Conservation (phyloP, 202 grass and related monocot genomes). For the Setaria italica region DNA sequence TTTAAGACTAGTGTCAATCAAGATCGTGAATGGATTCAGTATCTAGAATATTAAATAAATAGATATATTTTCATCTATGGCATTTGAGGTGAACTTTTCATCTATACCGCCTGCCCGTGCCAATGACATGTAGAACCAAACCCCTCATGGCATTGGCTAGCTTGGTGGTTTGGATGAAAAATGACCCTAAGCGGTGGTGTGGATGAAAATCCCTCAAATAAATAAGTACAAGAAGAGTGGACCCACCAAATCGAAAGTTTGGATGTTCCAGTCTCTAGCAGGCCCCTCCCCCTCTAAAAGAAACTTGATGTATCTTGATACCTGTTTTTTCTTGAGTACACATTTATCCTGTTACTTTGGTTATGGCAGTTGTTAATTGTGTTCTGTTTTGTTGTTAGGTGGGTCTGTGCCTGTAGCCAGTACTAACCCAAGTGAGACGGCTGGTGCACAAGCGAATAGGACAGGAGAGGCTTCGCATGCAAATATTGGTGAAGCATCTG, state of each 20-base stretch:
- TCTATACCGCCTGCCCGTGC: not conserved
- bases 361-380: slow-evolving; percentile 48
- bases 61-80: not conserved
- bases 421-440: slow-evolving; percentile 59
- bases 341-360: slow-evolving; percentile 37
- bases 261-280: not conserved
- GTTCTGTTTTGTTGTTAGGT: slow-evolving; percentile 66
- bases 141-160: not conserved
- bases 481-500: slow-evolving; percentile 61
- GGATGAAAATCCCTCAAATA: not conserved
- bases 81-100: not conserved
- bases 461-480: slow-evolving; percentile 54
- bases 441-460: slow-evolving; percentile 65
- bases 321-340: not conserved
- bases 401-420: slow-evolving; percentile 61
- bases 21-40: not conserved
- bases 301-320: slow-evolving; percentile 15
- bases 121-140: not conserved
- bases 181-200: not conserved
- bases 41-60: slow-evolving; percentile 37
- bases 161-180: not conserved
- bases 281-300: not conserved
- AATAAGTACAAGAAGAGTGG: slow-evolving; percentile 12
- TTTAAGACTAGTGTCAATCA: not conserved
- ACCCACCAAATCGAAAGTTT: not conserved